Evolutionary conservation across 2,329 filamentous ascomycete species (phyloP).

Genomic region (Curvularia sp.): DNA sequence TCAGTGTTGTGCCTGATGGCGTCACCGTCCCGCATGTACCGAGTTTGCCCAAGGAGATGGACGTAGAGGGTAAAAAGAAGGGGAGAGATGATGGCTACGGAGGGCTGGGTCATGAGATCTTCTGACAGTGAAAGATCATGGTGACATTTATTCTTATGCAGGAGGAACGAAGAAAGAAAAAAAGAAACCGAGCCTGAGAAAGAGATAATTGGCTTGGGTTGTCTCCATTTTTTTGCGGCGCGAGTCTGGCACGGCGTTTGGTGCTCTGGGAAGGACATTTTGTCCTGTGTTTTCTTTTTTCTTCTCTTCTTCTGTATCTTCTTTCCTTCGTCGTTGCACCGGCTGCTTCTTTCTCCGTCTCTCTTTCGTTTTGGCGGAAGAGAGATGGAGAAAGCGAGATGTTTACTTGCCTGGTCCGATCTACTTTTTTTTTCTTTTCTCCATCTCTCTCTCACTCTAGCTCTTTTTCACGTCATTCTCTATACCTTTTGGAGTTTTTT

Average conservation of each 20-base stretch:
- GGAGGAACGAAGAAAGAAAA: background rate
- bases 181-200: background rate
- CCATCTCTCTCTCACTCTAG: background rate
- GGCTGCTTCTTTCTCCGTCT: background rate
- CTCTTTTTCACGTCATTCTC: background rate
- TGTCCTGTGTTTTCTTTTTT: background rate
- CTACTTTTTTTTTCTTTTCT: background rate
- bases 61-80: constrained; percentile 27
- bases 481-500: background rate
- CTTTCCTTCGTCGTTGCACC: constrained; percentile 1
- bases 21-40: constrained; percentile 21
- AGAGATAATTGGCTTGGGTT: background rate
- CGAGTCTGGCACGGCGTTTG: background rate
- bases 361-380: background rate
- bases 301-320: background rate
- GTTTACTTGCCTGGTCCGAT: background rate
- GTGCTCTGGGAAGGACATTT: background rate
- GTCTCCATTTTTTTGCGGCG: background rate
- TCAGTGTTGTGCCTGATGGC: constrained; percentile 42
- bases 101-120: constrained; percentile 48
- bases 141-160: background rate
- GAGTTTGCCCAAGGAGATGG: constrained; percentile 33
- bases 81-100: constrained; percentile 43
- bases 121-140: constrained; percentile 26
- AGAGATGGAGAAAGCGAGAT: background rate